Conservation (phyloP, 116 monocot genomes). For the Trichopus zeylanicus region DNA sequence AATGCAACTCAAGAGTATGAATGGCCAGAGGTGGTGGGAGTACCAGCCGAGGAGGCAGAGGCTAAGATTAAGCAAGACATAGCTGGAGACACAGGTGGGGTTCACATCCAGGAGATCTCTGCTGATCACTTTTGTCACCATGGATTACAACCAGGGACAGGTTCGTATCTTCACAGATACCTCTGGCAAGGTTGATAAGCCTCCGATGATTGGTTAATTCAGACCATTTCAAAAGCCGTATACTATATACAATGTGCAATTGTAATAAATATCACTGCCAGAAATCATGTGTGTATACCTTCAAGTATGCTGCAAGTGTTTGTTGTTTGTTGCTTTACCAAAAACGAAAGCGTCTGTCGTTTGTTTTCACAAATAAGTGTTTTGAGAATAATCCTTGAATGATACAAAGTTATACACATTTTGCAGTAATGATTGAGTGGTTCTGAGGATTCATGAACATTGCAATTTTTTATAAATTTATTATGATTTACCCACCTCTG, state of each 20-base stretch:
- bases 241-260: no score
- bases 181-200: not conserved
- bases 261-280: no score
- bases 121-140: not conserved
- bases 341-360: not conserved
- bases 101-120: not conserved
- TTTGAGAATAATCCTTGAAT: not conserved
- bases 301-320: not conserved
- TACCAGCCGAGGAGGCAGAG: not conserved
- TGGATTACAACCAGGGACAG: not conserved
- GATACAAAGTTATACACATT: not conserved
- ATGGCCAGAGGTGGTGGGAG: not conserved
- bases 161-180: not conserved
- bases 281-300: not conserved
- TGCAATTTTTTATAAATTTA: not conserved
- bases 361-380: not conserved
- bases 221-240: no score
- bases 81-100: not conserved
- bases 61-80: not conserved
- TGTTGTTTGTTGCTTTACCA: not conserved
- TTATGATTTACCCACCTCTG: no score
- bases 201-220: slow-evolving; percentile 1
- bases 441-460: not conserved
- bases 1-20: not conserved
- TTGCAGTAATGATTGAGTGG: not conserved